Base-by-base conservation (phyloP, 2,329 filamentous ascomycete species). In the Paecilomyces fulvus region DNA sequence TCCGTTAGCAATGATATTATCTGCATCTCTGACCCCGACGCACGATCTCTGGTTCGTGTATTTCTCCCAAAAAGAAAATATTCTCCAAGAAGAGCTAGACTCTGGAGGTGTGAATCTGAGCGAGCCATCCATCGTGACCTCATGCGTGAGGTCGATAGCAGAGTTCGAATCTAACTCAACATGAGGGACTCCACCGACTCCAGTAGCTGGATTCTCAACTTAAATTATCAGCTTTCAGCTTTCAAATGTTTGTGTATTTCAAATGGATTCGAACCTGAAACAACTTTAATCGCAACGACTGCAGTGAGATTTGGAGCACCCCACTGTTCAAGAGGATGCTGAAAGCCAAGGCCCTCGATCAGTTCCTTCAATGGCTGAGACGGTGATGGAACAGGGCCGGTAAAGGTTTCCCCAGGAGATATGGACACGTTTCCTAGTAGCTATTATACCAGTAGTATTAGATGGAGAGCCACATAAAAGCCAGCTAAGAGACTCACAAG, bases 51-150 rank as follows among this genome's bases (percentile, higher is more conserved):
- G 64, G 61, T 48, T 67, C 65, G 17, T 63, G 56, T 1, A 65
- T 63, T 30, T 67, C 62, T 20, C 60, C 58, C 8, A 67, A 58
- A 56, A 70, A 71, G 59, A 64, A 63, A 17, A 67, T 67, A 56
- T n/a, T n/a, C 33, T 37, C 33, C 33, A 71, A 72, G 21, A 72
- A 73, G 12, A 76, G 49, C 2, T 61, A 12, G 11, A 12, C 33
- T 37, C 33, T 12, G 33, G 33, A 7, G 33, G 33, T 7, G n/a
- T 14, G 11, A 37, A 37, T 12, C 2, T n/a, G 12, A 37, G 33
- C n/a, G 33, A 37, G 12, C 33, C 33, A 7, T 37, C n/a, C 3
- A 12, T 14, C 11, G 12, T 37, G n/a, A 37, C 11, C 12, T 37
- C n/a, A n/a, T 12, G 3, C 7, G 33, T 37, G 5, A 37, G 12